Evolutionary conservation across 352 stramenopile genomes (phyloP).

Genomic region (Phytophthora cajani): DNA sequence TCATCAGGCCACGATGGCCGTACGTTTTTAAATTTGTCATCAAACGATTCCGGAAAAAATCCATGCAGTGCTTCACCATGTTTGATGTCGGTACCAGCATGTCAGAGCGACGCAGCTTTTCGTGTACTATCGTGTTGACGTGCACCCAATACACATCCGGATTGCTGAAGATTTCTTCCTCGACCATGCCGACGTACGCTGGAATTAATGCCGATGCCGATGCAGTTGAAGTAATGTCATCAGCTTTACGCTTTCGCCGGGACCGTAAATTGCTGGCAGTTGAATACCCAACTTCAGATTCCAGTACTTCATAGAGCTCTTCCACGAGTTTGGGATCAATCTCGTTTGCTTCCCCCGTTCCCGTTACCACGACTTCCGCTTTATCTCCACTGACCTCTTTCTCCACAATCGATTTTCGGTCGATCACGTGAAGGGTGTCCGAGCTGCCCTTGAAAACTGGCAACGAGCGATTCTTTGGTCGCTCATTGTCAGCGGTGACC

Average conservation of each 20-base stretch:
- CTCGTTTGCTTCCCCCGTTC: constrained; percentile 12
- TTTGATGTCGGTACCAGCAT: constrained; percentile 56
- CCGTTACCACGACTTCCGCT: constrained; percentile 31
- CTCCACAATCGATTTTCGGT: constrained; percentile 50
- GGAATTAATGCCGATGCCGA: constrained; percentile 38
- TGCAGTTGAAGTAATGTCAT: constrained; percentile 13
- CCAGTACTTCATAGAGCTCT: constrained; percentile 39
- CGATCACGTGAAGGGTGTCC: constrained; percentile 40
- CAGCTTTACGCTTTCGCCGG: constrained; percentile 31
- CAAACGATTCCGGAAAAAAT: constrained; percentile 52
- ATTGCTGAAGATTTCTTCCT: constrained; percentile 65
- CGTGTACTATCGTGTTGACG: constrained; percentile 48
- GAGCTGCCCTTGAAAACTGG: constrained; percentile 35
- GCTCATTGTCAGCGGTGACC: constrained; percentile 7
- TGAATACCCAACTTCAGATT: constrained; percentile 28
- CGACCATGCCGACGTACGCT: constrained; percentile 59
- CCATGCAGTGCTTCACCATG: constrained; percentile 41
- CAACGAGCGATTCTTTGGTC: constrained; percentile 2
- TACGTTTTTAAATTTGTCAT: constrained; percentile 40
- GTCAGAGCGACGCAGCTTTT: constrained; percentile 41
- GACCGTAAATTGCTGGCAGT: neutral
- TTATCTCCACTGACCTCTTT: constrained; percentile 30
- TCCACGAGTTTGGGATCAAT: constrained; percentile 35
- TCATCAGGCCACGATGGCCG: constrained; percentile 49
- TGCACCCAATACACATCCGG: constrained; percentile 40